A percentile compares a stretch with the other conserved stretches of the same genome.
Evolutionary conservation across 192 early-diverging fungal species (phyloP).

Genomic region (Endogone sp.): DNA sequence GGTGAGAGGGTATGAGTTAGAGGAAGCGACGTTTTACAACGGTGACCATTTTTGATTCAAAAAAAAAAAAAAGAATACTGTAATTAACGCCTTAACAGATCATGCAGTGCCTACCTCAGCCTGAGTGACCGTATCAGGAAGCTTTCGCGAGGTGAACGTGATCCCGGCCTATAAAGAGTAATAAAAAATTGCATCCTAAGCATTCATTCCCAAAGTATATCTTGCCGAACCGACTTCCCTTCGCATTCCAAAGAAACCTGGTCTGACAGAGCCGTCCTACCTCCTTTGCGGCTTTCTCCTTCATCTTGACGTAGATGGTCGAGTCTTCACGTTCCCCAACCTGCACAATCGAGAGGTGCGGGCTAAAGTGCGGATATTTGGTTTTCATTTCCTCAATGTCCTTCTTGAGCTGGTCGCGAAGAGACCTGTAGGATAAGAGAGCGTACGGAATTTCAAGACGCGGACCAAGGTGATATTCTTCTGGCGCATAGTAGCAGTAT

Average conservation of each 20-base stretch:
- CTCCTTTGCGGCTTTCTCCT: conserved; percentile 85
- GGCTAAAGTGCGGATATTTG: conserved; percentile 65
- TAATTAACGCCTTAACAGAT: background rate
- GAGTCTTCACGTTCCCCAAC: conserved; percentile 94
- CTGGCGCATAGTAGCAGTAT: too few species aligned
- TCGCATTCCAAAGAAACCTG: background rate
- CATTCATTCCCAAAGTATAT: too few species aligned
- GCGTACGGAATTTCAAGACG: background rate
- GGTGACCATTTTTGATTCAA: too few species aligned
- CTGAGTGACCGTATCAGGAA: conserved; percentile 65
- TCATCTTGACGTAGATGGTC: conserved; percentile 89
- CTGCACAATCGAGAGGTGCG: conserved; percentile 87
- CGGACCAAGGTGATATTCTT: too few species aligned
- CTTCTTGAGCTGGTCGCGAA: conserved; percentile 64
- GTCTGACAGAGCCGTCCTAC: conserved; percentile 36
- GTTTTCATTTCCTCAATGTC: conserved; percentile 63
- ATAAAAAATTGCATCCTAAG: too few species aligned
- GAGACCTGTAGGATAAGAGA: conserved; percentile 40
- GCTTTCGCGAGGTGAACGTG: conserved; percentile 64
- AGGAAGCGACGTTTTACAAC: too few species aligned
- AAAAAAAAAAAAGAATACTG: too few species aligned
- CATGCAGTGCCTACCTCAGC: conserved; percentile 36
- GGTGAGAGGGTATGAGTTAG: background rate
- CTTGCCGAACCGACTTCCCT: too few species aligned
- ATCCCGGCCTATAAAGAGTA: conserved; percentile 61